Conservation (phyloP, 305 asterid species). For the Solanum hybrid region DNA sequence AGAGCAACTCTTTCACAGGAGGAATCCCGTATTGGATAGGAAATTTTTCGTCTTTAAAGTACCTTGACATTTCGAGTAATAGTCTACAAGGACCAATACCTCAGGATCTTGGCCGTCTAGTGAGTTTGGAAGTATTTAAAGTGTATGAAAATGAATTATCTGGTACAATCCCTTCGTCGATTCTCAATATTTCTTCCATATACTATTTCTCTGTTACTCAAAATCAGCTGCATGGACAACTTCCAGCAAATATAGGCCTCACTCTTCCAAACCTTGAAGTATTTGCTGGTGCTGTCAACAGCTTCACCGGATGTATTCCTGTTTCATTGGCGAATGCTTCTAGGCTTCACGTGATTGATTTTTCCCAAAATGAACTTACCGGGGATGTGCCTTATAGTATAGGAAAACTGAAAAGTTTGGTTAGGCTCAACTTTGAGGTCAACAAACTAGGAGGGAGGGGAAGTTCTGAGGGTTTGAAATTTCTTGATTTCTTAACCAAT, state of each 20-base stretch:
- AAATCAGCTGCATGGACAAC: constrained; percentile 6
- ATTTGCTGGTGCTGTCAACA: constrained; percentile 5
- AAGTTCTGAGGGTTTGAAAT: background rate
- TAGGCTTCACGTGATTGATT: background rate
- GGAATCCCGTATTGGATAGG: constrained; percentile 9
- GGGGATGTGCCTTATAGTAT: constrained; percentile 7
- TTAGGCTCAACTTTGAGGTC: constrained; percentile 10
- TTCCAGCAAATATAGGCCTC: constrained; percentile 4
- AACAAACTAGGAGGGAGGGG: constrained; percentile 9
- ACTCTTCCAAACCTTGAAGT: constrained; percentile 13
- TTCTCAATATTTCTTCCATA: constrained; percentile 6
- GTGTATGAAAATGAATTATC: constrained; percentile 7
- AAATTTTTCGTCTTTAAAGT: constrained; percentile 4
- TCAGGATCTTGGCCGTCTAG: background rate
- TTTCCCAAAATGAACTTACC: constrained; percentile 8
- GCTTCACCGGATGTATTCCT: constrained; percentile 14
- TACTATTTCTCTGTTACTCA: constrained; percentile 9
- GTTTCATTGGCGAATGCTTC: constrained; percentile 9
- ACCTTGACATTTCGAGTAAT: background rate
- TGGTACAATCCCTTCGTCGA: constrained; percentile 3
- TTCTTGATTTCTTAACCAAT: constrained; percentile 10
- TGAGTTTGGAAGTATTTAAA: background rate
- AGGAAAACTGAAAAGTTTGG: constrained; percentile 3
- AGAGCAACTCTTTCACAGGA: constrained; percentile 9
- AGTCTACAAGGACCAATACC: constrained; percentile 5